Base-by-base conservation (phyloP, 805 yeast genomes). In the Jamesozyma rosinii region DNA sequence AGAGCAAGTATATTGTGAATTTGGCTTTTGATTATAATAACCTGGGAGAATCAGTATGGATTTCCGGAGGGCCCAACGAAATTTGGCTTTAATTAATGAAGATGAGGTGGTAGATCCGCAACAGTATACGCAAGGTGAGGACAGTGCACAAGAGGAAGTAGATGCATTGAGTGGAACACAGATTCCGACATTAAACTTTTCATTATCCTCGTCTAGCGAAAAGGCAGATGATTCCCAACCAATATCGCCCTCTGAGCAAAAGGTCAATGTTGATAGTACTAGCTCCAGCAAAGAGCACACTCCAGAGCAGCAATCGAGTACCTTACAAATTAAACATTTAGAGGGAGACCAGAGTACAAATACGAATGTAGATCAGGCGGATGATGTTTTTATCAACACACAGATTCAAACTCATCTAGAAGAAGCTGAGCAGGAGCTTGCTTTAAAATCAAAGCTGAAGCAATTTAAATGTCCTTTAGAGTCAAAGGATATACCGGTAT, bases 341-440 rank as follows among this genome's bases (percentile, higher is more conserved):
- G 10, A 24, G 11, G 29, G 29, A 8, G n/a, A 17, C 34, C 5
- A 31, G 6, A 31, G 34, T 14, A 31, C 34, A 31, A 14, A 13
- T 14, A 13, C n/a, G 34, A 19, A 35, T 5, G 37, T 20, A 9
- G 9, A 18, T 35, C n/a, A 18, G 21, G 14, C 19, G 8, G 44
- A 30, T n/a, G 9, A 13, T 20, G 44, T 60, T 5, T 52, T 62
- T 21, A 46, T 62, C 3, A 55, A 50, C 29, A 62, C 66, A 4
- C 66, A 62, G 40, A 50, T 62, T 8, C 66, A 62, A 43, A 45
- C 64, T 31, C 45, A 53, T 20, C 35, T 62, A 18, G 65, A 61
- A 44, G 63, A 56, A 14, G 41, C 41, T 8, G 57, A 58, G 20
- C 47, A 45, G 5, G 54, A 58, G 19, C 37, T 41, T 13, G 49